Percentiles rank a stretch among this genome's conserved stretches.
phyloP scores from a whole-genome alignment of 306 rosid species.

The Fragaria ananassa region DNA sequence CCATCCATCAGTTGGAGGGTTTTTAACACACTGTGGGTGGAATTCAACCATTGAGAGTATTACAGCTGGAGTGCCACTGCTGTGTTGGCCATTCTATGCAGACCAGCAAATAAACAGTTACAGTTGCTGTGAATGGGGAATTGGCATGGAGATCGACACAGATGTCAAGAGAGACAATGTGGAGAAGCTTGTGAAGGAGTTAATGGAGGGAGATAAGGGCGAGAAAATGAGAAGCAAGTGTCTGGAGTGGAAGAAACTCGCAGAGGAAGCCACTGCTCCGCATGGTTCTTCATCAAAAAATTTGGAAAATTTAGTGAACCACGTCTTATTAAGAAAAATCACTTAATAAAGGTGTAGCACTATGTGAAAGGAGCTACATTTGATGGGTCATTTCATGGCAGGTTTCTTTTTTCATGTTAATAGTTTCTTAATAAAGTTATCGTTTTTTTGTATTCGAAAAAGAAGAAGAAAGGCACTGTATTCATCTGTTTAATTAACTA shows the following conservation, averaged over 20 bases:
- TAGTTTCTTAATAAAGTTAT: too few relatives aligned
- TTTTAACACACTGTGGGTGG: neutral
- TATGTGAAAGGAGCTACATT: too few relatives aligned
- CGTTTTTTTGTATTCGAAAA: too few relatives aligned
- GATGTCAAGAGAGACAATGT: neutral
- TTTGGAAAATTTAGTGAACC: neutral
- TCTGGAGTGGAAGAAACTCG: neutral
- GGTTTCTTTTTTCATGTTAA: too few relatives aligned
- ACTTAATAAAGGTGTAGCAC: too few relatives aligned
- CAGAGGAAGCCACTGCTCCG: neutral
- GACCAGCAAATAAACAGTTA: conserved; percentile 4
- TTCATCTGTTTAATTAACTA: too few relatives aligned
- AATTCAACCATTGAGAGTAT: neutral
- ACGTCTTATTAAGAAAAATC: neutral
- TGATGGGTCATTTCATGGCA: too few relatives aligned
- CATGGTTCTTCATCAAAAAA: neutral
- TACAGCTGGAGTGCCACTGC: neutral
- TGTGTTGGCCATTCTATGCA: neutral
- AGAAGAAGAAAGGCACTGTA: too few relatives aligned
- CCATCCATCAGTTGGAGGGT: neutral
- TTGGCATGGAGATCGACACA: neutral
- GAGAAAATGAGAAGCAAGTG: neutral
- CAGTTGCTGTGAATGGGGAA: neutral
- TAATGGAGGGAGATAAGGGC: neutral
- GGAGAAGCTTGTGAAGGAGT: neutral